Evolutionary conservation across 345 rosid genomes (phyloP).

Genomic region (Citrus trifoliata): DNA sequence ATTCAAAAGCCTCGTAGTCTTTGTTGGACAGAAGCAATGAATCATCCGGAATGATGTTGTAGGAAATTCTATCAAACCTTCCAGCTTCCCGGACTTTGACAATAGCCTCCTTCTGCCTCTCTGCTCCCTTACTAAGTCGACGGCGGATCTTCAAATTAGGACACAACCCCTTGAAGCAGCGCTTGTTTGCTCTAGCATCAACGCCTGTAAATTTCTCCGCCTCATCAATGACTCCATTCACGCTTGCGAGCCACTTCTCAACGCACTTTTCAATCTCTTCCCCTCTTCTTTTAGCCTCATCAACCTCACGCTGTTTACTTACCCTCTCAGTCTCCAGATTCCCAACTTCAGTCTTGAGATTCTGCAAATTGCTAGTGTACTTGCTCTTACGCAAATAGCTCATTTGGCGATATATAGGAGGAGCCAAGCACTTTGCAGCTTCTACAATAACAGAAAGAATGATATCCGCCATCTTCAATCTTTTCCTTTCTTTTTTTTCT

Average conservation of each 20-base stretch:
- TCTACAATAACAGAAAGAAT: not conserved
- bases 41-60: not conserved
- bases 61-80: not conserved
- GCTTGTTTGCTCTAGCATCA: not conserved
- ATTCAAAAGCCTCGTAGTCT: too few species aligned
- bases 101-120: not conserved
- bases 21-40: not conserved
- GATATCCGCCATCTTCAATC: not conserved
- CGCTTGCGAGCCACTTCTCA: not conserved
- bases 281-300: constrained; percentile 1
- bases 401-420: too few species aligned
- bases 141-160: constrained; percentile 3
- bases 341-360: too few species aligned
- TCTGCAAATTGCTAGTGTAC: too few species aligned
- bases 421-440: too few species aligned
- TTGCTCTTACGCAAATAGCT: too few species aligned
- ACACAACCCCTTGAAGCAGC: constrained; percentile 10
- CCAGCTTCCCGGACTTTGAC: not conserved
- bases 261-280: not conserved
- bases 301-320: not conserved
- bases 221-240: not conserved
- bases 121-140: constrained; percentile 7
- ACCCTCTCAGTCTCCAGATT: not conserved
- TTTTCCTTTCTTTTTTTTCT: not conserved
- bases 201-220: not conserved